phyloP scores from a whole-genome alignment of 148 eudicot genomes.

The Fagopyrum tataricum region DNA sequence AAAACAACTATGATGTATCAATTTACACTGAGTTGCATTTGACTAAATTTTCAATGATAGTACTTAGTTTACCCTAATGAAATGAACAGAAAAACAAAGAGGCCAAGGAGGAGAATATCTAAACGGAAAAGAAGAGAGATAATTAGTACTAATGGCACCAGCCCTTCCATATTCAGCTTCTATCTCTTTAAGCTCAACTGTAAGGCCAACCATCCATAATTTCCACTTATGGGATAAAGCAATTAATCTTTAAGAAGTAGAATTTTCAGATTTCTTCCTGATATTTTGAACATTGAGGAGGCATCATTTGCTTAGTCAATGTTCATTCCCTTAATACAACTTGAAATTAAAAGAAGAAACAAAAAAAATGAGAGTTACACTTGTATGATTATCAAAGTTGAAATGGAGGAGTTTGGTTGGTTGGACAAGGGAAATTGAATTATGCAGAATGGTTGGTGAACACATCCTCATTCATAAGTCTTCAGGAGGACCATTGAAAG shows the following conservation, averaged over 20 bases:
- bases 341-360: background rate
- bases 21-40: background rate
- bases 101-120: background rate
- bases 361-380: background rate
- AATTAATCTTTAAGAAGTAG: background rate
- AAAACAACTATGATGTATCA: background rate
- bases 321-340: background rate
- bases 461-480: background rate
- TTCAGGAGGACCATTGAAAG: background rate
- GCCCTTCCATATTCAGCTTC: background rate
- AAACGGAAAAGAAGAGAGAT: background rate
- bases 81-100: background rate
- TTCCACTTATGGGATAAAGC: background rate
- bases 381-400: background rate
- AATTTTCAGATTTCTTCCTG: background rate
- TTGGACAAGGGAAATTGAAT: background rate
- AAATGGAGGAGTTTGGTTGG: background rate
- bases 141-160: background rate
- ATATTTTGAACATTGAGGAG: background rate
- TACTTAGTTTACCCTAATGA: background rate
- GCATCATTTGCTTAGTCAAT: background rate
- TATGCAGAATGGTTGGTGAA: background rate
- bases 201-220: background rate
- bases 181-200: background rate
- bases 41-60: background rate